Evolutionary conservation across 495 filamentous ascomycete species (phyloP), one percentile per base, ranked within the genome.

Genomic region (Lophium mytilinum): DNA sequence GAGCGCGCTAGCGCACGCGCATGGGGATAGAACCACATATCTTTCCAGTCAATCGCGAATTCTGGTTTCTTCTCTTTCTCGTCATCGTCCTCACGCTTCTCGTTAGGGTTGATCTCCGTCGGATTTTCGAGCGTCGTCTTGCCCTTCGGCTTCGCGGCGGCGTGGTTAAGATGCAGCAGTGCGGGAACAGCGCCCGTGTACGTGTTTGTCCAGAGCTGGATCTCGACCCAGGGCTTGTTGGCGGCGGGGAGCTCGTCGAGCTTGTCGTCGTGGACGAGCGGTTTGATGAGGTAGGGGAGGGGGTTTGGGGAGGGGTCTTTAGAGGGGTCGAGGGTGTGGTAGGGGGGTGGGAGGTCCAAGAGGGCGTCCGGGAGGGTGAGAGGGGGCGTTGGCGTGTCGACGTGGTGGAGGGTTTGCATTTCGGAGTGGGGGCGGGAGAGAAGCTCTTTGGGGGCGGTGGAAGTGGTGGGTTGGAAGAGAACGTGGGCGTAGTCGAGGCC

Each of bases 391-490:
- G 60, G 60, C 0, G 59, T 61, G 36, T 50, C 30, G 14, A 36
- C 5, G 51, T 54, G 55, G 43, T 63, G 56, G 52, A 47, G 58
- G 17, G 34, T 30, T 0, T 46, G 39, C 1, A 63, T 42, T 33
- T 55, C 57, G 18, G 54, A 61, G 61, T 60, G 59, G 4, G 52
- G 11, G 36, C 61, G 50, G n/a, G 53, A 42, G 4, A 53, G 30
- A 15, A 67, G 61, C 47, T 67, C 61, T 33, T 56, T 53, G 36
- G 53, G 35, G 15, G 61, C 55, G 4, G 50, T 47, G 45, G 55
- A 47, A 10, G 50, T 36, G 39, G 60, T 72, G 52, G 76, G 80
- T 60, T 63, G 59, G 52, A 68, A 66, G 36, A 68, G 52, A 0
- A 48, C 53, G 35, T 58, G 55, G 2, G 62, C 58, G 54, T 66